Evolutionary conservation across 345 rosid species (phyloP).

Genomic region (Citrus glauca): DNA sequence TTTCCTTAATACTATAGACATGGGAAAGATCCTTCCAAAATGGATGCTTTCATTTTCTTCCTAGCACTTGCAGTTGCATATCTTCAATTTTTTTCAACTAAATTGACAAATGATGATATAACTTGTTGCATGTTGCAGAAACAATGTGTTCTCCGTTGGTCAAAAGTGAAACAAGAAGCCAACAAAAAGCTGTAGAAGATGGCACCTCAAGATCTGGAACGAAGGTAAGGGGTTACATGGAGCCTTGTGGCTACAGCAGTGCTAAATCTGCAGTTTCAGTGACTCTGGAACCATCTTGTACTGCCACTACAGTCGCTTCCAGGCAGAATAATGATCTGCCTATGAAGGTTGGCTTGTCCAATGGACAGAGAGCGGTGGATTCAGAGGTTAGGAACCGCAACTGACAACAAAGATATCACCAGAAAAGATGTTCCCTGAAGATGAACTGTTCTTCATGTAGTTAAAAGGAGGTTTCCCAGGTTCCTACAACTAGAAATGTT

Average conservation of each 20-base stretch:
- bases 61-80: neutral
- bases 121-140: constrained; percentile 26
- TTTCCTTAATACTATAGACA: neutral
- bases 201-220: constrained; percentile 14
- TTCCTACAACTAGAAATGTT: neutral
- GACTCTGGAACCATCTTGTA: neutral
- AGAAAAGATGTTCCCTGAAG: neutral
- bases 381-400: constrained; percentile 6
- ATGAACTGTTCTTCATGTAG: neutral
- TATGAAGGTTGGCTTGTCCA: constrained; percentile 1
- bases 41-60: neutral
- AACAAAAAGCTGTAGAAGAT: constrained; percentile 13
- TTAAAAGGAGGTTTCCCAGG: neutral
- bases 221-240: constrained; percentile 8
- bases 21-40: neutral
- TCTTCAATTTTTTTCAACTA: neutral
- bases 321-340: constrained; percentile 6
- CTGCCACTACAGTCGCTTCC: neutral
- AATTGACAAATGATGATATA: neutral
- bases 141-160: constrained; percentile 18
- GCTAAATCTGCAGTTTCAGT: constrained; percentile 10
- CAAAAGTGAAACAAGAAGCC: constrained; percentile 17
- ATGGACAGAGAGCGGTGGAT: constrained; percentile 14
- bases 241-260: constrained; percentile 14
- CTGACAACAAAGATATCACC: constrained; percentile 4